Evolutionary conservation across 768 basidiomycete genomes (phyloP).

Genomic region (Hypholoma fasciculare): DNA sequence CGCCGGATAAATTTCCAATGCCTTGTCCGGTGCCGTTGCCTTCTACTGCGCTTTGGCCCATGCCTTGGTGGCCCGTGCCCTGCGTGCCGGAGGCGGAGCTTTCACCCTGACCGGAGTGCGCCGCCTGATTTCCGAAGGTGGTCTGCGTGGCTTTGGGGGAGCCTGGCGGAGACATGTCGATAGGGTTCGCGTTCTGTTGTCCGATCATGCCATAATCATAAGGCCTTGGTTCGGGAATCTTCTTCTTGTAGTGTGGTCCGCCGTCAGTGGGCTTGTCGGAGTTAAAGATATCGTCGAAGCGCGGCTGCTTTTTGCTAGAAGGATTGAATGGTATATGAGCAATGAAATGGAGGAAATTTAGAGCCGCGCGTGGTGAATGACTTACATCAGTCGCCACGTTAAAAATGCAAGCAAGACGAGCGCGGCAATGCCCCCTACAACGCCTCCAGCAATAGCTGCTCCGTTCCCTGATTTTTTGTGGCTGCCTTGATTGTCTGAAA

Average conservation of each 20-base stretch:
- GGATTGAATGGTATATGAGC: slow-evolving; percentile 6
- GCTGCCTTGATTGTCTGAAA: slow-evolving; percentile 1
- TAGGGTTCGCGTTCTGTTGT: slow-evolving; percentile 16
- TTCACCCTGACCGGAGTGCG: neutral
- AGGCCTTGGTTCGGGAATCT: slow-evolving; percentile 33
- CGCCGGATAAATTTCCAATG: neutral
- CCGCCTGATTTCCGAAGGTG: slow-evolving; percentile 17
- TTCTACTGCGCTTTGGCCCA: neutral
- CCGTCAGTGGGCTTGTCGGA: slow-evolving; percentile 12
- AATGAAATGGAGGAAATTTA: neutral
- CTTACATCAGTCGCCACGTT: slow-evolving; percentile 26
- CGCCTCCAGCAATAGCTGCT: slow-evolving; percentile 27
- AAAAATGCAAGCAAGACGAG: slow-evolving; percentile 23
- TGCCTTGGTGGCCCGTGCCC: neutral
- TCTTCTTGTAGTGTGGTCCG: slow-evolving; percentile 16
- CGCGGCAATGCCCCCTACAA: slow-evolving; percentile 24
- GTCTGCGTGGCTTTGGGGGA: slow-evolving; percentile 39
- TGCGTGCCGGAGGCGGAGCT: neutral
- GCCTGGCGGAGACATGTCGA: slow-evolving; percentile 21
- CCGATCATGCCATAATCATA: slow-evolving; percentile 3
- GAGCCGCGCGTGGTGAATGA: neutral
- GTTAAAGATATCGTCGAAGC: slow-evolving; percentile 28
- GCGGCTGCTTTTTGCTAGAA: slow-evolving; percentile 18
- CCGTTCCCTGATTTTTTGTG: slow-evolving; percentile 16
- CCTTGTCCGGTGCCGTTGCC: neutral